Evolutionary conservation across 2,329 filamentous ascomycete species (phyloP).

Genomic region (Xylogone sp.): DNA sequence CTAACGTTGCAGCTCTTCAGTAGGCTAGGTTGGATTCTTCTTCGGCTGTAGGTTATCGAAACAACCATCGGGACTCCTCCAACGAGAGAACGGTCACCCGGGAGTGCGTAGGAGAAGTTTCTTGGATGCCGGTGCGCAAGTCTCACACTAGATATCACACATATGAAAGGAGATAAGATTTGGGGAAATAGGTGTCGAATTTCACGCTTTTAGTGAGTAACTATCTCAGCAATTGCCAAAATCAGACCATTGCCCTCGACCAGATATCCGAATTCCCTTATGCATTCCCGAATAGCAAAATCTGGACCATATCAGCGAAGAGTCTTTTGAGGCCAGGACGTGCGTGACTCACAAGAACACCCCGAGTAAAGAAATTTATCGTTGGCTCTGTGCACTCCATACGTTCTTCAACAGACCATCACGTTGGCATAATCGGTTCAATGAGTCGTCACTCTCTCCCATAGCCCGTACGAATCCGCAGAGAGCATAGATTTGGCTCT

Average conservation of each 20-base stretch:
- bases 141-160: conserved; percentile 9
- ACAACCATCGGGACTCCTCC: conserved; percentile 29
- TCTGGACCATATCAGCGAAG: conserved; percentile 19
- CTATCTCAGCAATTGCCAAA: conserved; percentile 29
- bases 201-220: conserved; percentile 23
- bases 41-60: conserved; percentile 30
- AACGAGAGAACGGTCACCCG: conserved; percentile 27
- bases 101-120: conserved; percentile 30
- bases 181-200: conserved; percentile 26
- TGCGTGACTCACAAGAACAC: conserved; percentile 21
- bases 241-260: conserved; percentile 17
- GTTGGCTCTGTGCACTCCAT: conserved; percentile 62
- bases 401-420: conserved; percentile 97
- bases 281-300: conserved; percentile 22
- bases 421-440: conserved; percentile 93
- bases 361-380: conserved; percentile 27
- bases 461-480: conserved; percentile 97
- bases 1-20: conserved; percentile 61
- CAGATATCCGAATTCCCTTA: conserved; percentile 18
- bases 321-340: neutral
- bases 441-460: conserved; percentile 94
- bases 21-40: conserved; percentile 39
- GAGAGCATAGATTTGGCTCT: conserved; percentile 96
- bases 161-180: conserved; percentile 15
- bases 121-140: conserved; percentile 20